Conservation (phyloP, 352 stramenopile genomes). For the Phytophthora brassicae region DNA sequence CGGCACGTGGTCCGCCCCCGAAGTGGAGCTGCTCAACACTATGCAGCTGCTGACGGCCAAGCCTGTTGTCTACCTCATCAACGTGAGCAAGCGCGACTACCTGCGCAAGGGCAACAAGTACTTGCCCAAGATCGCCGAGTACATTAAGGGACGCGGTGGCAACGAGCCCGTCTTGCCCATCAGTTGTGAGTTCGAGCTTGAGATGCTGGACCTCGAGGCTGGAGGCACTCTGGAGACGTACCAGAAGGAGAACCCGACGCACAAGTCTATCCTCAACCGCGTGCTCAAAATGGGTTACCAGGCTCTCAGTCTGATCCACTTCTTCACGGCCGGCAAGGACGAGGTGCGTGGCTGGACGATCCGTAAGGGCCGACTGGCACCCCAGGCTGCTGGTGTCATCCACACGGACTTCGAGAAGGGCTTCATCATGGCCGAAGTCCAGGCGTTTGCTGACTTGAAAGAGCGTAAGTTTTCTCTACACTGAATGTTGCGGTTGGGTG, state of each 20-base stretch:
- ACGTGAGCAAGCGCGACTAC: constrained; percentile 99
- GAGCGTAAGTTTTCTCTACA: constrained; percentile 87
- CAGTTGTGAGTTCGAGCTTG: constrained; percentile 98
- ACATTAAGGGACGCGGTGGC: constrained; percentile 95
- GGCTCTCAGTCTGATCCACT: constrained; percentile 98
- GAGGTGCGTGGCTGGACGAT: constrained; percentile 99
- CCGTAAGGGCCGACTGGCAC: constrained; percentile 95
- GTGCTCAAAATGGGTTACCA: constrained; percentile 98
- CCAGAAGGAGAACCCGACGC: constrained; percentile 80
- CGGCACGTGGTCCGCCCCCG: constrained; percentile 84
- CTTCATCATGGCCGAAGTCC: constrained; percentile 97
- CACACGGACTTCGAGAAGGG: constrained; percentile 99
- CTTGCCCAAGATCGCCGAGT: constrained; percentile 97
- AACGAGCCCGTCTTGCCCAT: constrained; percentile 97
- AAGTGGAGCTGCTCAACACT: constrained; percentile 92
- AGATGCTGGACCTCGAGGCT: constrained; percentile 84
- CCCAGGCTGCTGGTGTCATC: constrained; percentile 98
- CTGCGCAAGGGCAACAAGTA: constrained; percentile 98
- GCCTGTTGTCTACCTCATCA: constrained; percentile 98
- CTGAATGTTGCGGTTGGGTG: too few species aligned
- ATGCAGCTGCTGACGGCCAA: constrained; percentile 94
- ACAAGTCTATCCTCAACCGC: constrained; percentile 94
- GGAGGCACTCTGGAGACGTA: constrained; percentile 60
- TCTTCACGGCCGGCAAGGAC: constrained; percentile 98
- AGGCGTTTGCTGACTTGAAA: constrained; percentile 89